These are phyloP conservation scores for Aspergillus puulaauensis DNA, from an alignment of 2,329 filamentous ascomycete genomes.

Conservation along the genomic window DNA sequence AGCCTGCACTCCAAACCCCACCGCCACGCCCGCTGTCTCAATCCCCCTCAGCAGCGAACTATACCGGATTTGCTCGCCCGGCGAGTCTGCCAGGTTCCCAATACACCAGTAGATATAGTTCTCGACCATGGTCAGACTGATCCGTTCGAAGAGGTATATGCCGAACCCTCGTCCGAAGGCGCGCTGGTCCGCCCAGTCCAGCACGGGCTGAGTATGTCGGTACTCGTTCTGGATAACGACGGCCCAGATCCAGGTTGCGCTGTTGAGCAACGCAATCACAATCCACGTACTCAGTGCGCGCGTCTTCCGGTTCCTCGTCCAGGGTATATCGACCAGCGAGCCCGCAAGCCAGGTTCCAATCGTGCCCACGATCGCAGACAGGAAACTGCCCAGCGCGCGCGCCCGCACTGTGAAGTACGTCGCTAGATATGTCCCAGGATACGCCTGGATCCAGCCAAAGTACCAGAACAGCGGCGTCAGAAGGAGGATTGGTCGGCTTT, in stretches of 20 bases:
- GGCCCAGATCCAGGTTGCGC: slow-evolving; percentile 49
- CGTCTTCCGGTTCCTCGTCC: slow-evolving; percentile 38
- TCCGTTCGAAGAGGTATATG: slow-evolving; percentile 40
- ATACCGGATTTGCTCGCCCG: slow-evolving; percentile 47
- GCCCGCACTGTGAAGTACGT: slow-evolving; percentile 46
- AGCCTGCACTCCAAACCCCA: slow-evolving; percentile 48
- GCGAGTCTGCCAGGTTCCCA: slow-evolving; percentile 46
- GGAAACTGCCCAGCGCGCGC: slow-evolving; percentile 39
- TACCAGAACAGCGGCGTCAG: slow-evolving; percentile 37
- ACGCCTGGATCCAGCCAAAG: slow-evolving; percentile 40
- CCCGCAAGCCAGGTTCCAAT: slow-evolving; percentile 40
- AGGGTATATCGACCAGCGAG: slow-evolving; percentile 38
- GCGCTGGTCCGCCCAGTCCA: slow-evolving; percentile 46
- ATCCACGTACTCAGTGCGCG: slow-evolving; percentile 42
- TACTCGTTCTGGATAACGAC: slow-evolving; percentile 50
- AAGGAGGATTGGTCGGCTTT: slow-evolving; percentile 34
- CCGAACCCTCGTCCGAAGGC: slow-evolving; percentile 46
- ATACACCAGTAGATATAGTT: slow-evolving; percentile 52
- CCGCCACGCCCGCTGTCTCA: slow-evolving; percentile 43
- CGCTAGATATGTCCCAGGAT: slow-evolving; percentile 43
- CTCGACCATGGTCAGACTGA: slow-evolving; percentile 42
- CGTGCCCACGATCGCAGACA: slow-evolving; percentile 42
- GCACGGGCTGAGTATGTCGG: slow-evolving; percentile 39
- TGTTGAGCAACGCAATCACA: slow-evolving; percentile 45
- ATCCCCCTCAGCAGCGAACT: slow-evolving; percentile 46